Evolutionary conservation across 1,284 basidiomycete genomes (phyloP).

Genomic region (Trametes versicolor): DNA sequence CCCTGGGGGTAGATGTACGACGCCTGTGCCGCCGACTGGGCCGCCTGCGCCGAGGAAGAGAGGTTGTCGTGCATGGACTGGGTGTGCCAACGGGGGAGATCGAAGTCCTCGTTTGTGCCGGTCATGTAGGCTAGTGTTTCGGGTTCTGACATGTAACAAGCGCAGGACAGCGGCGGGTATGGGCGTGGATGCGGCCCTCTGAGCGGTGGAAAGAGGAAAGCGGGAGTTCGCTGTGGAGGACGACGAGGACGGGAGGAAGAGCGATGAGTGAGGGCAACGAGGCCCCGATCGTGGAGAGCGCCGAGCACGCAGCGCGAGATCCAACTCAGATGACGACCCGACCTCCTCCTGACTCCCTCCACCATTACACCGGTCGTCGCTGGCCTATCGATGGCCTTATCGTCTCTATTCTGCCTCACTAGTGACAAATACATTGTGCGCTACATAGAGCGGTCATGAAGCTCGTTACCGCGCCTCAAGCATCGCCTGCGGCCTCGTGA

Average conservation of each 20-base stretch:
- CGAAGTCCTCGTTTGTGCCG: constrained; percentile 67
- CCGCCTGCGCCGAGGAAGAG: constrained; percentile 68
- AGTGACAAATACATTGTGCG: not conserved
- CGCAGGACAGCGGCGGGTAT: constrained; percentile 13
- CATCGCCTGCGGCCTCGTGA: constrained; percentile 43
- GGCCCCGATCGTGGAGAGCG: constrained; percentile 42
- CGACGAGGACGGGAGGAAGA: constrained; percentile 37
- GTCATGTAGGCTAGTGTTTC: constrained; percentile 62
- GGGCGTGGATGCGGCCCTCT: constrained; percentile 20
- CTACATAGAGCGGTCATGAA: not conserved
- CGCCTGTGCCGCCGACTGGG: constrained; percentile 62
- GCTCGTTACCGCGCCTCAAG: not conserved
- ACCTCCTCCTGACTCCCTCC: not conserved
- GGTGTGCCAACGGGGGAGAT: constrained; percentile 86
- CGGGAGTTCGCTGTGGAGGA: constrained; percentile 34
- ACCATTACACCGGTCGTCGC: not conserved
- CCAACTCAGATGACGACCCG: constrained; percentile 33
- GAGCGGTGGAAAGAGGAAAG: constrained; percentile 28
- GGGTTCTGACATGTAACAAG: constrained; percentile 56
- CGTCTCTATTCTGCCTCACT: constrained; percentile 9
- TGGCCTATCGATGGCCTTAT: constrained; percentile 32
- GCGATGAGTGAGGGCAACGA: constrained; percentile 39
- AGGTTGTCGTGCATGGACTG: constrained; percentile 64
- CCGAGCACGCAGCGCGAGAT: constrained; percentile 38
- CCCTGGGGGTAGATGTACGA: constrained; percentile 55